phyloP scores from a whole-genome alignment of 2,329 filamentous ascomycete species.

The Aureobasidium namibiae region DNA sequence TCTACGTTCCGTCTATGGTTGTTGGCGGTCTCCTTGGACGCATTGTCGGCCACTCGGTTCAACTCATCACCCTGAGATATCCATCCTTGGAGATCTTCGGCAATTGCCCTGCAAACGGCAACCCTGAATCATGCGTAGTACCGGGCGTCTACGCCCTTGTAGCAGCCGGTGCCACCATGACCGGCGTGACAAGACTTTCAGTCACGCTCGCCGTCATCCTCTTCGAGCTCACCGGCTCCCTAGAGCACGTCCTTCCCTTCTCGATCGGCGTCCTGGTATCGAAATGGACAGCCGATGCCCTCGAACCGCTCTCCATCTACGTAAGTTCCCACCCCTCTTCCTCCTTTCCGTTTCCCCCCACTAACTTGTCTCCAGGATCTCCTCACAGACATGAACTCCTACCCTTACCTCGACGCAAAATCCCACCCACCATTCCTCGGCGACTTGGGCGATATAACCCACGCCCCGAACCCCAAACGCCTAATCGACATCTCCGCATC shows the following conservation, averaged over 20 bases:
- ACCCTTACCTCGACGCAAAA: conserved; percentile 96
- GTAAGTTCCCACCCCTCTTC: background rate
- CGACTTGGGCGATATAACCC: conserved; percentile 78
- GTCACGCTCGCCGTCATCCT: conserved; percentile 92
- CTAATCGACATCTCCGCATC: conserved; percentile 84
- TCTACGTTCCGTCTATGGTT: conserved; percentile 98
- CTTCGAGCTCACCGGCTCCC: conserved; percentile 88
- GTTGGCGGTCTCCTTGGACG: conserved; percentile 88
- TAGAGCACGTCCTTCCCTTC: conserved; percentile 93
- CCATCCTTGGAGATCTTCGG: conserved; percentile 67
- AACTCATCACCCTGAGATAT: conserved; percentile 69
- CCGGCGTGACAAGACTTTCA: conserved; percentile 85
- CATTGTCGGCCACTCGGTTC: conserved; percentile 75
- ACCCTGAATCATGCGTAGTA: conserved; percentile 77
- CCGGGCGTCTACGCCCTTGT: conserved; percentile 96
- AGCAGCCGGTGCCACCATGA: conserved; percentile 95
- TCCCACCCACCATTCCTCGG: conserved; percentile 84
- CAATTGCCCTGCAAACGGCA: conserved; percentile 57
- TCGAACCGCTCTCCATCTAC: conserved; percentile 92
- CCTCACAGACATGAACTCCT: conserved; percentile 92
- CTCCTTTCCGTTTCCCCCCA: too few species aligned
- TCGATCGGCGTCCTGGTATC: conserved; percentile 84
- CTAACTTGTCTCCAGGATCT: conserved; percentile 47
- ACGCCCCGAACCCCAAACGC: conserved; percentile 63
- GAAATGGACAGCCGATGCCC: conserved; percentile 97